Base-by-base conservation (phyloP, 1,284 basidiomycete species). In the Ganoderma leucocontextum region DNA sequence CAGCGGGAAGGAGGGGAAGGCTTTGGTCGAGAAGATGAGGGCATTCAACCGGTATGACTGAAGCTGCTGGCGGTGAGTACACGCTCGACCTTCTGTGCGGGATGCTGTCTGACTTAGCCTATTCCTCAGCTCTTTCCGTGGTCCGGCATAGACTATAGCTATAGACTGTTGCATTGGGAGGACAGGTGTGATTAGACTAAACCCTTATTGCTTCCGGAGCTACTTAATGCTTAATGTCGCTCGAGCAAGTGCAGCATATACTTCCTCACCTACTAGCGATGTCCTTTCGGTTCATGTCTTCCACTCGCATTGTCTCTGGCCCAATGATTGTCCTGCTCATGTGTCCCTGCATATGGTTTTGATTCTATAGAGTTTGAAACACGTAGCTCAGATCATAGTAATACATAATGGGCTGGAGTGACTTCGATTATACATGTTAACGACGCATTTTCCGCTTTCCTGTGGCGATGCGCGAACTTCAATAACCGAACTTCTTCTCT, bases 11-110 rank as follows among this genome's bases (percentile, higher is more conserved):
- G 67, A 70, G 44, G 69, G 72, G 2, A 39, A 13, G n/a, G 60
- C 60, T 10, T 47, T 60, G 9, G 22, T 29, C 35, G 49, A 41
- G 49, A 55, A 39, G 63, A 73, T 73, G 72, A 63, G 55, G 36
- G 63, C 59, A 38, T 66, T 66, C 65, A 67, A 73, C 49, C 60
- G 69, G 12, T 73, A 70, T 57, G 72, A 73, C 39, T 73, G 67
- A 70, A 35, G 2, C 12, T n/a, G 1, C 7, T 59, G n/a, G 9
- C 25, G 44, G 60, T 63, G 41, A 25, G 53, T 55, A 4, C n/a
- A 29, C 35, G 29, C 29, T 25, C 10, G 12, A 2, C 29, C 29
- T 19, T 55, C 29, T 17, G 2, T 17, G 17, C 4, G 33, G 5
- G 15, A 33, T 19, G 25, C 6, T 13, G 33, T 13, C 15, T 53